phyloP scores from a whole-genome alignment of 176 grass and related monocot genomes.

The Rhynchospora breviuscula region DNA sequence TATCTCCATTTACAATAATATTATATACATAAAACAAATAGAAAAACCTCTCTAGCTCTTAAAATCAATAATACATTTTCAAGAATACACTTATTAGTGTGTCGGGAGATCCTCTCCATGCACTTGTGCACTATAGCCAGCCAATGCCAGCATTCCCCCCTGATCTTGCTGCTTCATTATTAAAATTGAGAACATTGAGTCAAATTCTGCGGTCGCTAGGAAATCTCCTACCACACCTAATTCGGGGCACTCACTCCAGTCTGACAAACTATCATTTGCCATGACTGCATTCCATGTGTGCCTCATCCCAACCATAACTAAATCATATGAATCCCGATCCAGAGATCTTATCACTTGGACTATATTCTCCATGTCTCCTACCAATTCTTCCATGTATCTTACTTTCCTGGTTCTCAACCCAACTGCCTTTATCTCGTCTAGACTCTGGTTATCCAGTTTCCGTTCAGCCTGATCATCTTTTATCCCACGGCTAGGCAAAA shows the following conservation, averaged over 20 bases:
- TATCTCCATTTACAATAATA: conserved; percentile 4
- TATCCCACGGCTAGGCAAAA: conserved; percentile 42
- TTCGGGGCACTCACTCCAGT: conserved; percentile 79
- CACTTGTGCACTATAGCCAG: not conserved
- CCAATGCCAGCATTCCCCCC: conserved; percentile 38
- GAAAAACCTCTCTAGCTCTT: conserved; percentile 5
- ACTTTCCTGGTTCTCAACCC: conserved; percentile 44
- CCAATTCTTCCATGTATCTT: conserved; percentile 43
- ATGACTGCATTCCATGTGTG: conserved; percentile 63
- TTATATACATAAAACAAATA: conserved; percentile 6
- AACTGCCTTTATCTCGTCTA: conserved; percentile 57
- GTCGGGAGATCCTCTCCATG: not conserved
- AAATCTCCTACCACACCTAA: conserved; percentile 77
- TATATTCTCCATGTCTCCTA: conserved; percentile 69
- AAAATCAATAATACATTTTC: not conserved
- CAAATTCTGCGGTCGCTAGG: conserved; percentile 64
- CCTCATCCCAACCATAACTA: conserved; percentile 68
- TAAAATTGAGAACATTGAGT: conserved; percentile 57
- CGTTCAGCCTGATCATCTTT: conserved; percentile 51
- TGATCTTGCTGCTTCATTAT: conserved; percentile 93
- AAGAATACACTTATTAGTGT: not conserved
- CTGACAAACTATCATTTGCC: conserved; percentile 43
- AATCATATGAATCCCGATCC: conserved; percentile 52
- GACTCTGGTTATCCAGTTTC: conserved; percentile 42
- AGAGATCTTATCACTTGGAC: conserved; percentile 39